A percentile compares a stretch with the other conserved stretches of the same genome.
Evolutionary conservation across 2,329 filamentous ascomycete species (phyloP).

Genomic region (Xylariales sp.): DNA sequence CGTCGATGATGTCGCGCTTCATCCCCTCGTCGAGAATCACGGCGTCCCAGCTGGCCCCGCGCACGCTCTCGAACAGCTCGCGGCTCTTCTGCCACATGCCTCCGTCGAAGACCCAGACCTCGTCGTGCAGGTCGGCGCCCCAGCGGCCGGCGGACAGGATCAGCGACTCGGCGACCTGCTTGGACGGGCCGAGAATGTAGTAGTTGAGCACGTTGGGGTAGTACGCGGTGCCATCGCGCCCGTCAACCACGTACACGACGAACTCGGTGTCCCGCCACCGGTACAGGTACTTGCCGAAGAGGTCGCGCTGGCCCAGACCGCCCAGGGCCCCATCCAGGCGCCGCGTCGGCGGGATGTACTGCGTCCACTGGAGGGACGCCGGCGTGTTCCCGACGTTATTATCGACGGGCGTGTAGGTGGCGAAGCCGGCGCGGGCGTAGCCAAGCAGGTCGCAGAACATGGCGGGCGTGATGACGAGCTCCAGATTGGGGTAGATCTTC

Average conservation of each 20-base stretch:
- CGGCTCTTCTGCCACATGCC: slow-evolving; percentile 59
- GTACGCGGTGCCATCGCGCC: slow-evolving; percentile 30
- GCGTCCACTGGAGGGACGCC: slow-evolving; percentile 30
- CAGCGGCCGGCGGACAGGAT: slow-evolving; percentile 52
- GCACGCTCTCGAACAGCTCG: slow-evolving; percentile 53
- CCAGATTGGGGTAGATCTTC: slow-evolving; percentile 36
- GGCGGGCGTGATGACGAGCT: slow-evolving; percentile 33
- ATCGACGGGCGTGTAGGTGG: slow-evolving; percentile 24
- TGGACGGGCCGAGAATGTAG: slow-evolving; percentile 32
- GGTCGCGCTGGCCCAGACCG: slow-evolving; percentile 22
- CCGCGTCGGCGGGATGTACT: slow-evolving; percentile 33
- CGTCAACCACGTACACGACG: slow-evolving; percentile 37
- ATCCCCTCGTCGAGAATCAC: slow-evolving; percentile 63
- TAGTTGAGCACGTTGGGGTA: slow-evolving; percentile 28
- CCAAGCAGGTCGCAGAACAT: slow-evolving; percentile 30
- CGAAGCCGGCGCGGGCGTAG: slow-evolving; percentile 37
- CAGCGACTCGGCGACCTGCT: slow-evolving; percentile 39
- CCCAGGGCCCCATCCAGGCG: slow-evolving; percentile 35
- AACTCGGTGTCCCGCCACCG: slow-evolving; percentile 36
- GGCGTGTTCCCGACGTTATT: slow-evolving; percentile 22
- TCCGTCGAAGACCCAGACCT: slow-evolving; percentile 63
- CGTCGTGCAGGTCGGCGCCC: slow-evolving; percentile 52
- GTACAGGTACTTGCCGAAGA: slow-evolving; percentile 39
- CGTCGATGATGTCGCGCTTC: slow-evolving; percentile 60
- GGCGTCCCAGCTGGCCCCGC: slow-evolving; percentile 56